A percentile compares a stretch with the other conserved stretches of the same genome.
Conservation (phyloP, 2,329 filamentous ascomycete genomes). For the Capronia coronata region DNA sequence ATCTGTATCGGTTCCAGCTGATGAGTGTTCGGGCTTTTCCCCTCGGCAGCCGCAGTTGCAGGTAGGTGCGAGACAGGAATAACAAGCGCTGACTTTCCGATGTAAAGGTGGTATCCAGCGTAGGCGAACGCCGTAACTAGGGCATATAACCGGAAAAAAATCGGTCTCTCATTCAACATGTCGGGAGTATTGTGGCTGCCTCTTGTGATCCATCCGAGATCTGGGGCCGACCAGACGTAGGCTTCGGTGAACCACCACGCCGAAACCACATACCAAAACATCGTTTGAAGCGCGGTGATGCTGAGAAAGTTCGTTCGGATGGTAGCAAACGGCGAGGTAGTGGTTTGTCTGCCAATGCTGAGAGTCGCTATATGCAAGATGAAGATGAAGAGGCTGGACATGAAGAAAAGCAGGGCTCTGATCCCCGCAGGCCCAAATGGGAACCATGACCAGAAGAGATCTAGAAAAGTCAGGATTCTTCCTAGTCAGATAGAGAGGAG, state of each 20-base stretch:
- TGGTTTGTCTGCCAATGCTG: conserved; percentile 67
- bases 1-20: conserved; percentile 34
- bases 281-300: conserved; percentile 59
- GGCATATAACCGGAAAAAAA: conserved; percentile 71
- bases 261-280: conserved; percentile 70
- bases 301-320: conserved; percentile 54
- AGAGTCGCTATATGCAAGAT: conserved; percentile 79
- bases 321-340: conserved; percentile 60
- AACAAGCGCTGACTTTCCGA: conserved; percentile 64
- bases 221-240: conserved; percentile 67
- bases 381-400: conserved; percentile 69
- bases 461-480: conserved; percentile 39
- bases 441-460: conserved; percentile 73
- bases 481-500: not conserved
- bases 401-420: conserved; percentile 67
- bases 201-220: conserved; percentile 67
- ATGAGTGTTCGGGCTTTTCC: conserved; percentile 35
- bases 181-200: conserved; percentile 51
- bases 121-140: conserved; percentile 55
- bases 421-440: conserved; percentile 69
- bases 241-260: conserved; percentile 73
- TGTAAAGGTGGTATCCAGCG: conserved; percentile 67
- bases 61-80: conserved; percentile 41
- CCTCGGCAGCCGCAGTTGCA: conserved; percentile 24
- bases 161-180: conserved; percentile 74